A percentile compares a stretch with the other conserved stretches of the same genome.
Conservation (phyloP, 768 basidiomycete species). For the Lepiota brunneoincarnata region DNA sequence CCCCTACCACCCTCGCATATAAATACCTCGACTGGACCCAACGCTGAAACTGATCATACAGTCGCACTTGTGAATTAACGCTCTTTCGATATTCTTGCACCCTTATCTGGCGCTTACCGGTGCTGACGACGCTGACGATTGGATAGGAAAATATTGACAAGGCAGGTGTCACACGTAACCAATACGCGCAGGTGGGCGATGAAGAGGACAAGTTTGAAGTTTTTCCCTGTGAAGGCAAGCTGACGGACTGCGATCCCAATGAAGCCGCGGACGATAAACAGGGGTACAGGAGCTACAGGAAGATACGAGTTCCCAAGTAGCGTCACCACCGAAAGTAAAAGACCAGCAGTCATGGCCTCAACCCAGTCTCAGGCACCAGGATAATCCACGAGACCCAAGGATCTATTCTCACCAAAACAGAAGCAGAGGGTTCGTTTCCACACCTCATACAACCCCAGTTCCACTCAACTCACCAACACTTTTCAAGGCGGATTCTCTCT, state of each 20-base stretch:
- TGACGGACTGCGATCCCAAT: not conserved
- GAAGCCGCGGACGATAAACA: conserved; percentile 14
- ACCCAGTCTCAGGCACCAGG: conserved; percentile 10
- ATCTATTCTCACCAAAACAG: conserved; percentile 70
- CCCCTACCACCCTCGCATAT: conserved; percentile 4
- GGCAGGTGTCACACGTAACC: conserved; percentile 26
- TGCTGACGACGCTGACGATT: conserved; percentile 42
- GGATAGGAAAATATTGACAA: conserved; percentile 58
- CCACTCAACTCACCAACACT: no score
- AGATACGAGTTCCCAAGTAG: not conserved
- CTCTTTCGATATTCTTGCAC: conserved; percentile 45
- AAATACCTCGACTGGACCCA: conserved; percentile 1
- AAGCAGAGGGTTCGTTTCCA: conserved; percentile 57
- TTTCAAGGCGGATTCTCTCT: no score
- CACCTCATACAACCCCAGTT: not conserved
- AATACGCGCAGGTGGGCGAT: conserved; percentile 13
- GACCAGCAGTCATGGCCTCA: conserved; percentile 12
- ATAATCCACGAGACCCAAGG: conserved; percentile 48
- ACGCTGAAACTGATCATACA: conserved; percentile 20
- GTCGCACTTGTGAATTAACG: conserved; percentile 42
- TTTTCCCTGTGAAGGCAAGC: no score
- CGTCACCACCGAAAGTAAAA: conserved; percentile 6
- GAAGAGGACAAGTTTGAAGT: no score
- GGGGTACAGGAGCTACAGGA: conserved; percentile 1
- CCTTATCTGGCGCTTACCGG: conserved; percentile 48